phyloP scores from a whole-genome alignment of 192 early-diverging fungal species.

The Gaertneriomyces sp. region DNA sequence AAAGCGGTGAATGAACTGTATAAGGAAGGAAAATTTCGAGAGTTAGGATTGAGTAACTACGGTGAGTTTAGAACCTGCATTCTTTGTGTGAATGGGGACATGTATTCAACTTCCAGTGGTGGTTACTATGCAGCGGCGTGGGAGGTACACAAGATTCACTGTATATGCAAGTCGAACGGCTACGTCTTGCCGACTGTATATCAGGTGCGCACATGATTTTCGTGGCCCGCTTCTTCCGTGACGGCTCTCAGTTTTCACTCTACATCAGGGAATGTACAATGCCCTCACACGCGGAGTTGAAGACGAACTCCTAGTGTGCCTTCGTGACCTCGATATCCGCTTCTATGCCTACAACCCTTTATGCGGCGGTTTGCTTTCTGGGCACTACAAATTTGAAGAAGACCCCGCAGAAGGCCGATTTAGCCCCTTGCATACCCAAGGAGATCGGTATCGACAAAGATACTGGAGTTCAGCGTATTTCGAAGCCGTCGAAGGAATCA shows the following conservation, averaged over 20 bases:
- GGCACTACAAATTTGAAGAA: constrained; percentile 34
- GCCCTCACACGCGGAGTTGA: constrained; percentile 28
- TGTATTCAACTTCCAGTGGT: no score
- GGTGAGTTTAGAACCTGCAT: neutral
- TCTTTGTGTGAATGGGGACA: no score
- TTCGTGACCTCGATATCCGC: constrained; percentile 52
- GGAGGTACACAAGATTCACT: constrained; percentile 49
- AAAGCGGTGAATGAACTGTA: constrained; percentile 57
- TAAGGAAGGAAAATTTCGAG: constrained; percentile 44
- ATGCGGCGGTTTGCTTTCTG: constrained; percentile 48
- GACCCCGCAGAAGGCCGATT: constrained; percentile 37
- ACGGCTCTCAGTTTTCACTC: neutral
- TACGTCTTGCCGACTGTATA: constrained; percentile 50
- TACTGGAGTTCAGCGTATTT: constrained; percentile 43
- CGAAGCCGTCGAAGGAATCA: constrained; percentile 48
- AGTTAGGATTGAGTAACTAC: constrained; percentile 24
- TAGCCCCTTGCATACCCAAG: constrained; percentile 30
- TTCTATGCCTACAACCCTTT: constrained; percentile 69
- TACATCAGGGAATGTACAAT: constrained; percentile 31
- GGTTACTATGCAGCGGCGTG: constrained; percentile 34
- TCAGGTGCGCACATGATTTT: constrained; percentile 14
- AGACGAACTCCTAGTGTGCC: constrained; percentile 50
- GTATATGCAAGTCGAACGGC: constrained; percentile 43
- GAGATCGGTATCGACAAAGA: constrained; percentile 36
- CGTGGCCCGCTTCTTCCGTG: neutral